A percentile compares a stretch with the other conserved stretches of the same genome.
Evolutionary conservation across 2,329 filamentous ascomycete genomes (phyloP).

Genomic region (Chrysoporthe cubensis): DNA sequence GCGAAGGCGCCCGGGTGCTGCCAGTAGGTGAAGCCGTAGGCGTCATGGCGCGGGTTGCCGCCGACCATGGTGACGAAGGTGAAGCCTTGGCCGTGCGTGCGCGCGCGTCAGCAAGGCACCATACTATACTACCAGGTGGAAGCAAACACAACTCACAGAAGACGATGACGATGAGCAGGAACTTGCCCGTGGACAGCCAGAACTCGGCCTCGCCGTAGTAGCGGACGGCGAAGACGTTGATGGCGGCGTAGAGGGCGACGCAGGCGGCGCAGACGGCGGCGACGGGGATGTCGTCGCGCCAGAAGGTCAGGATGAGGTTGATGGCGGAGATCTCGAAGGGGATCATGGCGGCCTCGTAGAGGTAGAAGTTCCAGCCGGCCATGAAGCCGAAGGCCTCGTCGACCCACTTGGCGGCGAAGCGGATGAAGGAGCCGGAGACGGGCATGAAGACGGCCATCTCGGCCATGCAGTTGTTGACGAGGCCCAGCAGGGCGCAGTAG

Average conservation of each 20-base stretch:
- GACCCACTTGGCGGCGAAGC: slow-evolving; percentile 67
- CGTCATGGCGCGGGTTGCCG: slow-evolving; percentile 71
- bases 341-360: slow-evolving; percentile 46
- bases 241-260: slow-evolving; percentile 53
- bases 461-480: slow-evolving; percentile 68
- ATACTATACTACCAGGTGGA: no score
- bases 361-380: slow-evolving; percentile 49
- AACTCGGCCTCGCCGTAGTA: slow-evolving; percentile 76
- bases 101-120: no score
- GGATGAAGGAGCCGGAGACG: slow-evolving; percentile 65
- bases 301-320: slow-evolving; percentile 49
- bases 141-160: slow-evolving; percentile 47
- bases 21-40: slow-evolving; percentile 74
- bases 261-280: slow-evolving; percentile 60
- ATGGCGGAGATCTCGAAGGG: slow-evolving; percentile 48
- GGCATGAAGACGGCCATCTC: slow-evolving; percentile 69
- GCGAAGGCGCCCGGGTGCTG: slow-evolving; percentile 64
- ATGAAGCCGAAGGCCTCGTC: slow-evolving; percentile 67
- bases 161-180: slow-evolving; percentile 68
- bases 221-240: slow-evolving; percentile 69
- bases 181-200: slow-evolving; percentile 65
- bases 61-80: slow-evolving; percentile 81
- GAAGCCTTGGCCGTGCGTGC: slow-evolving; percentile 44
- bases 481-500: slow-evolving; percentile 58
- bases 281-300: slow-evolving; percentile 49